phyloP scores from a whole-genome alignment of 352 stramenopile genomes.

The Blastocystis sp. region DNA sequence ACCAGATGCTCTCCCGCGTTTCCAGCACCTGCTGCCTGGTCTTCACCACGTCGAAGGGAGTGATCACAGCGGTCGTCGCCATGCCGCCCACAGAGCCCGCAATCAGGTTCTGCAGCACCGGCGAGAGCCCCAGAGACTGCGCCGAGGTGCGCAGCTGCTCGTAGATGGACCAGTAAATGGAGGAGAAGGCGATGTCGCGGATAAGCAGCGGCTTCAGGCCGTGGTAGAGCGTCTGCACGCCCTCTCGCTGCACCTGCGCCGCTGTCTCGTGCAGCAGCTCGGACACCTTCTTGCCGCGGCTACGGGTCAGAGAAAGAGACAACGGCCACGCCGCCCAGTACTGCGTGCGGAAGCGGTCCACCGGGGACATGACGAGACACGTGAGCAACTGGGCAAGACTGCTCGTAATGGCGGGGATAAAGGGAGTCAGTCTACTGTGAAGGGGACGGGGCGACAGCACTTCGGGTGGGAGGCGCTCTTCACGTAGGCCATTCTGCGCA shows the following conservation, averaged over 20 bases:
- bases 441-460: background rate
- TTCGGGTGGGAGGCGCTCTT: conserved; percentile 17
- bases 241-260: background rate
- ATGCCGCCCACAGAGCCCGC: conserved; percentile 47
- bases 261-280: background rate
- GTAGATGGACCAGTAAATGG: conserved; percentile 54
- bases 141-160: conserved; percentile 23
- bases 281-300: conserved; percentile 18
- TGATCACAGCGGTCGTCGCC: conserved; percentile 8
- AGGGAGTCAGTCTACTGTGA: conserved; percentile 5
- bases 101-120: conserved; percentile 51
- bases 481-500: background rate
- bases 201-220: conserved; percentile 44
- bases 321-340: conserved; percentile 36
- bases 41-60: conserved; percentile 58
- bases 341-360: conserved; percentile 64
- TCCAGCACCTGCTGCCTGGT: conserved; percentile 52
- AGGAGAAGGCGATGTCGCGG: conserved; percentile 58
- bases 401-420: conserved; percentile 34
- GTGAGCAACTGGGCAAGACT: conserved; percentile 29
- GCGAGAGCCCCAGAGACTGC: background rate
- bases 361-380: conserved; percentile 41
- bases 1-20: conserved; percentile 45
- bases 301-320: background rate
- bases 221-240: conserved; percentile 34